phyloP scores from a whole-genome alignment of 2,329 filamentous ascomycete species.

The Cladorrhinum sp. region DNA sequence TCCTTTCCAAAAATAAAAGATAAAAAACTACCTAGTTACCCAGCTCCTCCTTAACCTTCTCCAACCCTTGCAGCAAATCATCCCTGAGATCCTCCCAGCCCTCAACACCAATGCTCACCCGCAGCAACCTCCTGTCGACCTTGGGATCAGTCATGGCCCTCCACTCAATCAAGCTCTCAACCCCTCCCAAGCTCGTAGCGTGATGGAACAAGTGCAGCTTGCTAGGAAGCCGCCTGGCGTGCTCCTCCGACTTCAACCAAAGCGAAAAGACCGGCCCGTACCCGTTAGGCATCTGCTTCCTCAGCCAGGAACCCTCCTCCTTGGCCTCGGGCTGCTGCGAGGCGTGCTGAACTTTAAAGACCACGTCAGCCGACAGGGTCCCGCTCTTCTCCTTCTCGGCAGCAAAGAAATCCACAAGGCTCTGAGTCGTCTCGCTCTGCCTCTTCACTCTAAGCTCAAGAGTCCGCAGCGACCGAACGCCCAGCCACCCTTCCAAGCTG shows the following conservation, averaged over 20 bases:
- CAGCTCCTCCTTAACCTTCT: constrained; percentile 42
- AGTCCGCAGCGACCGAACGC: constrained; percentile 79
- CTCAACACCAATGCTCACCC: constrained; percentile 86
- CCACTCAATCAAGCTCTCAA: constrained; percentile 97
- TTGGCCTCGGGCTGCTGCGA: constrained; percentile 67
- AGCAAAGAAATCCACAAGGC: constrained; percentile 70
- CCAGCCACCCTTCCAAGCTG: constrained; percentile 87
- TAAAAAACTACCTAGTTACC: constrained; percentile 3
- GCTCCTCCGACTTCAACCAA: constrained; percentile 55
- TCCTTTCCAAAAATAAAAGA: no score
- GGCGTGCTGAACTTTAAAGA: constrained; percentile 56
- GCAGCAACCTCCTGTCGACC: constrained; percentile 69
- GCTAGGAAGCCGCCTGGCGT: constrained; percentile 70
- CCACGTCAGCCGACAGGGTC: constrained; percentile 25
- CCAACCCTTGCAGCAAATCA: constrained; percentile 69
- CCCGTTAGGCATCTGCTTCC: constrained; percentile 84
- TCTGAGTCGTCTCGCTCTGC: constrained; percentile 69
- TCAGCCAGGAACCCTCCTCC: constrained; percentile 67
- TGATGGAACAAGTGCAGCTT: constrained; percentile 85
- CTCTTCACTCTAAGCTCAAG: constrained; percentile 76
- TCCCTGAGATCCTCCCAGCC: constrained; percentile 76
- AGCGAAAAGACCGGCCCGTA: constrained; percentile 88
- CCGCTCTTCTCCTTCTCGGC: constrained; percentile 39
- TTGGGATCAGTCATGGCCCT: constrained; percentile 76
- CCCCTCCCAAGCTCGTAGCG: constrained; percentile 88